These are phyloP conservation scores for Pestalotiopsis fici DNA, from an alignment of 2,329 filamentous ascomycete genomes.

Conservation along the genomic window DNA sequence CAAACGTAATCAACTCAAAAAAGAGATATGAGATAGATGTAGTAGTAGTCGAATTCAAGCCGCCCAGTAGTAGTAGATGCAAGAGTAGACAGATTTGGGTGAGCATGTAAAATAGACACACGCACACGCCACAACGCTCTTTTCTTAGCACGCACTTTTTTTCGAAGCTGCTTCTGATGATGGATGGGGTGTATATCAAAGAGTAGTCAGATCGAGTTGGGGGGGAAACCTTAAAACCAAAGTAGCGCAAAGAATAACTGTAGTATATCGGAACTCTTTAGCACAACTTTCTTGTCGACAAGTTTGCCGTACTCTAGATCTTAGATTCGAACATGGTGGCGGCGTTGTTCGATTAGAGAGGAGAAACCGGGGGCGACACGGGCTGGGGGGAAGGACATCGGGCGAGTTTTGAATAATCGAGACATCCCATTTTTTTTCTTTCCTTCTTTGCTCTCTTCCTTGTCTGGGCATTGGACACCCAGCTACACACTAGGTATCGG, in stretches of 20 bases:
- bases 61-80: constrained; percentile 2
- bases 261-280: constrained; percentile 30
- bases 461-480: background rate
- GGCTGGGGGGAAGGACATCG: constrained; percentile 25
- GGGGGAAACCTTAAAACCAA: background rate
- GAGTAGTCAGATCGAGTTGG: constrained; percentile 20
- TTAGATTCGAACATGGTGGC: constrained; percentile 55
- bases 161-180: background rate
- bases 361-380: constrained; percentile 32
- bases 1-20: constrained; percentile 12
- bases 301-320: constrained; percentile 54
- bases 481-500: background rate
- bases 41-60: background rate
- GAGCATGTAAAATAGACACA: constrained; percentile 5
- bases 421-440: background rate
- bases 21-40: constrained; percentile 13
- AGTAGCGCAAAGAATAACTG: constrained; percentile 15
- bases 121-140: background rate
- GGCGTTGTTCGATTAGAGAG: constrained; percentile 49
- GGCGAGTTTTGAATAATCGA: constrained; percentile 33
- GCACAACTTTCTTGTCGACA: constrained; percentile 48
- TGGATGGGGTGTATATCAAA: background rate
- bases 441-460: background rate
- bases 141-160: background rate
- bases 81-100: constrained; percentile 15